phyloP scores from a whole-genome alignment of 257 asterid genomes.

The Jacaranda mimosifolia region DNA sequence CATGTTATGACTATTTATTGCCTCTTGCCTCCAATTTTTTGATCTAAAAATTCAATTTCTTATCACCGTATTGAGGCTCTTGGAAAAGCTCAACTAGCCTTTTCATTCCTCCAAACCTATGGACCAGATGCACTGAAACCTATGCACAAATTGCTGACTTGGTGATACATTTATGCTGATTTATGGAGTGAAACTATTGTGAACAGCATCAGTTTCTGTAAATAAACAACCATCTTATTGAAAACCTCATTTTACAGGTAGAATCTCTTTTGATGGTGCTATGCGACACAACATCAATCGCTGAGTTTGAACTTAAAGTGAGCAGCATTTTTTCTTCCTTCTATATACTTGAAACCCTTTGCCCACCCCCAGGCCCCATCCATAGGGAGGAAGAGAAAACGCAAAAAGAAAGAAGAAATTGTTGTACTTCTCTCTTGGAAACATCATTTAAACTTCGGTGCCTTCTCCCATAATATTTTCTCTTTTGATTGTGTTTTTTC shows the following conservation, averaged over 20 bases:
- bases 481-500: conserved; percentile 22
- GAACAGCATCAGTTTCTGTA: conserved; percentile 8
- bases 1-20: not conserved
- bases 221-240: conserved; percentile 18
- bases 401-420: too few relatives aligned
- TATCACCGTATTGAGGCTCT: conserved; percentile 11
- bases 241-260: conserved; percentile 64
- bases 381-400: not conserved
- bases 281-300: conserved; percentile 87
- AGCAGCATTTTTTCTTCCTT: conserved; percentile 31
- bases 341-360: not conserved
- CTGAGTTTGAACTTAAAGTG: conserved; percentile 87
- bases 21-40: conserved; percentile 14
- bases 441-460: conserved; percentile 17
- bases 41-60: not conserved
- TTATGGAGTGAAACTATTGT: not conserved
- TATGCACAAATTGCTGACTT: not conserved
- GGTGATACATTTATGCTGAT: conserved; percentile 8
- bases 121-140: conserved; percentile 1
- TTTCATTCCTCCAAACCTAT: conserved; percentile 14
- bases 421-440: conserved; percentile 11
- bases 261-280: conserved; percentile 71
- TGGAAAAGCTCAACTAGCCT: conserved; percentile 19
- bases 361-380: too few relatives aligned
- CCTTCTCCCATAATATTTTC: conserved; percentile 19